Evolutionary conservation across 768 basidiomycete genomes (phyloP), one percentile per base, ranked within the genome.

Genomic region (Cystofilobasidium capitatum): DNA sequence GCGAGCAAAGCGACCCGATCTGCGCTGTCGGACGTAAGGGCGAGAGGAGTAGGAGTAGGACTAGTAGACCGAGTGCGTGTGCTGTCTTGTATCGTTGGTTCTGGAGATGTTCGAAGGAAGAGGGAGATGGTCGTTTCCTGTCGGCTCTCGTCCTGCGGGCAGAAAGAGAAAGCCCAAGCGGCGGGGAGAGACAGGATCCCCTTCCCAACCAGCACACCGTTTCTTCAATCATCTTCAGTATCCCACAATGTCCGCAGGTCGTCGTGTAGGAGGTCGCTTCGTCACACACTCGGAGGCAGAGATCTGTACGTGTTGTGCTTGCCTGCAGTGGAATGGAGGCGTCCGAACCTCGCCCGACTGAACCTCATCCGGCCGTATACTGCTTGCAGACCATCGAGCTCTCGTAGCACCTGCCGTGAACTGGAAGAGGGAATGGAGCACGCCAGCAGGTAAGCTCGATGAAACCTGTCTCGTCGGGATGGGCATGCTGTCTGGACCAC

Each of bases 391-490:
- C n/a, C 51, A 55, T 26, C 26, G 51, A 8, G 51, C 51, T 6
- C 51, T 55, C 51, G 51, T 55, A 26, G 51, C 51, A 17, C 51
- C 51, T 6, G 51, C 51, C 17, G 51, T 55, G 29, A 55, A 29
- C 6, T 55, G 51, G 51, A 55, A 55, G 51, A 26, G 33, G 51
- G 51, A 55, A n/a, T 55, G 51, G 51, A 31, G 29, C 9, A 55
- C 51, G 5, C 51, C 51, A 7, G 3, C 51, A 31, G 51, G 51
- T 55, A 26, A 49, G 3, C 20, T 55, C 2, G 29, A 33, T 6
- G 14, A 14, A 9, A 31, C 9, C 33, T 54, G 9, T 20, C 49
- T n/a, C n/a, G n/a, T n/a, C n/a, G n/a, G n/a, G n/a, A n/a, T n/a
- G n/a, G n/a, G n/a, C n/a, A n/a, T 7, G 45, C 45, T 9, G 45